These are phyloP conservation scores for Apiotrichum veenhuisii DNA, from an alignment of 1,284 basidiomycete species.

Conservation along the genomic window DNA sequence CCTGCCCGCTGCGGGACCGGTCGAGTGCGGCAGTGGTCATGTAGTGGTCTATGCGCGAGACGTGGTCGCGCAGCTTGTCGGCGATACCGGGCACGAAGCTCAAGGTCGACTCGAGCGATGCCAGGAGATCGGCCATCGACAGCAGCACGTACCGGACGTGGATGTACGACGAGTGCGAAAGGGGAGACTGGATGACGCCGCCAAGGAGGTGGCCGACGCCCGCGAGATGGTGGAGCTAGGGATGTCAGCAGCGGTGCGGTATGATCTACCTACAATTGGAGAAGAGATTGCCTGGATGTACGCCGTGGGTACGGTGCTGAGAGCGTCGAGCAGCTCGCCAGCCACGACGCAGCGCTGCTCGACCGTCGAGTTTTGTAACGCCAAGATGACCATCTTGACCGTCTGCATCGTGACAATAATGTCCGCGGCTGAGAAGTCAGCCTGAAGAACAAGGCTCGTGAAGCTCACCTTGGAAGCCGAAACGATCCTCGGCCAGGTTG, in stretches of 20 bases:
- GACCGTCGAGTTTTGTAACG: constrained; percentile 36
- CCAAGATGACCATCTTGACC: constrained; percentile 45
- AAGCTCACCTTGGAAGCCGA: constrained; percentile 41
- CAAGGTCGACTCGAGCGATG: constrained; percentile 33
- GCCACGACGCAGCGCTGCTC: constrained; percentile 44
- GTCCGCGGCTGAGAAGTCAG: constrained; percentile 33
- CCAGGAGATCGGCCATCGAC: constrained; percentile 39
- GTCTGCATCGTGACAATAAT: constrained; percentile 46
- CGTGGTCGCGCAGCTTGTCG: constrained; percentile 37
- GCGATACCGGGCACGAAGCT: constrained; percentile 32
- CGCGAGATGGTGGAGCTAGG: constrained; percentile 44
- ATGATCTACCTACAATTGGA: constrained; percentile 34
- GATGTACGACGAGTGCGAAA: constrained; percentile 42
- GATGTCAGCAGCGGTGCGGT: neutral
- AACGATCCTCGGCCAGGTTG: constrained; percentile 33
- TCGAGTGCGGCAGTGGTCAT: constrained; percentile 39
- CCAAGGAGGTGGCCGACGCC: constrained; percentile 49
- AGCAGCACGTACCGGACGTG: constrained; percentile 43
- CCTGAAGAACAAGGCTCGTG: too few relatives aligned
- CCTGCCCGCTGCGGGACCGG: constrained; percentile 12
- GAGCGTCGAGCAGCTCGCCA: constrained; percentile 43
- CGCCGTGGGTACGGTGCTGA: constrained; percentile 39
- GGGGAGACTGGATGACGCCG: constrained; percentile 40
- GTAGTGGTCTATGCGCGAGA: constrained; percentile 43
- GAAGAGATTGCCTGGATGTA: constrained; percentile 43